phyloP scores from a whole-genome alignment of 2,329 filamentous ascomycete genomes.

The Colletotrichum theobromicola region DNA sequence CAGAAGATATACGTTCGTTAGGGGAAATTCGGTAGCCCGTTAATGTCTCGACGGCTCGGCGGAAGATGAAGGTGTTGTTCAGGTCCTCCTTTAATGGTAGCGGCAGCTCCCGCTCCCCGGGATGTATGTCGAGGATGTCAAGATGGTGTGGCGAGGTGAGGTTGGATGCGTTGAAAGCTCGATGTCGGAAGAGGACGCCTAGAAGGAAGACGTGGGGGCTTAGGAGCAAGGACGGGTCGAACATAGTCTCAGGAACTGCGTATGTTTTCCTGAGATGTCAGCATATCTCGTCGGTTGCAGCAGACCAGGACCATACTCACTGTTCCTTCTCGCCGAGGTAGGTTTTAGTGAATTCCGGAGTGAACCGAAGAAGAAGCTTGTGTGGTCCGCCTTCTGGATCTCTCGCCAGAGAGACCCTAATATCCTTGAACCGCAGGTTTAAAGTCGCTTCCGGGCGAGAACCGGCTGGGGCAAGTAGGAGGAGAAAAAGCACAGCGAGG shows the following conservation, averaged over 20 bases:
- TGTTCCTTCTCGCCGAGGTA: no score
- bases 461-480: no score
- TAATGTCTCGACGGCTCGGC: conserved; percentile 35
- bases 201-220: neutral
- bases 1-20: conserved; percentile 16
- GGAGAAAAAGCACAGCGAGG: no score
- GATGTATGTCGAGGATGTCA: neutral
- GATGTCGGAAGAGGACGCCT: neutral
- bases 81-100: neutral
- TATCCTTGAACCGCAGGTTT: no score
- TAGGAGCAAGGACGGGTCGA: neutral
- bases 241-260: neutral
- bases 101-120: neutral
- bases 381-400: no score
- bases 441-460: no score
- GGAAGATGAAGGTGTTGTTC: neutral
- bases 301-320: no score
- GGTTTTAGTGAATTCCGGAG: no score
- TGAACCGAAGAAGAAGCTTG: no score
- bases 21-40: conserved; percentile 19
- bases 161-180: neutral
- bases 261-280: neutral
- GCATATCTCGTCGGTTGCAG: neutral
- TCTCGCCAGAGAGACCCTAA: no score
- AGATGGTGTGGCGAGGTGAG: neutral